These are phyloP conservation scores for Aspergillus bombycis DNA, from an alignment of 2,329 filamentous ascomycete species.

Conservation along the genomic window DNA sequence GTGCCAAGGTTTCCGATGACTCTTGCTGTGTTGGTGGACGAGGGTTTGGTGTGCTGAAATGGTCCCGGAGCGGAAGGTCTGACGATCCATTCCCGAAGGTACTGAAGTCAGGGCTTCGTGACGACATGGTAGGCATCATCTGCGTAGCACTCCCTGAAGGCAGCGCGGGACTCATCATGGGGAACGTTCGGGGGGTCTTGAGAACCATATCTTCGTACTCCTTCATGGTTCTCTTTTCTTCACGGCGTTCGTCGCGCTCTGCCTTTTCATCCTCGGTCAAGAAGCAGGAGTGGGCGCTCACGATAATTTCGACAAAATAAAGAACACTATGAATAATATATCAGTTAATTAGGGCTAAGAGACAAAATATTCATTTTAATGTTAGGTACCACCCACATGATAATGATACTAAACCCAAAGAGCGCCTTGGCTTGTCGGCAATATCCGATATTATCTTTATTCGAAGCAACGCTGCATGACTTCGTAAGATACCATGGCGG, in stretches of 20 bases:
- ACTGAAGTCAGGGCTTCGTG: conserved; percentile 47
- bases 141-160: conserved; percentile 20
- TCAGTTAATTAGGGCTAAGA: conserved; percentile 16
- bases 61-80: conserved; percentile 46
- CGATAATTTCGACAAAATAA: conserved; percentile 52
- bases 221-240: conserved; percentile 42
- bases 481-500: conserved; percentile 68
- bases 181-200: conserved; percentile 41
- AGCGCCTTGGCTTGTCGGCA: conserved; percentile 63
- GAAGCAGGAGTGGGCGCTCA: conserved; percentile 54
- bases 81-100: conserved; percentile 39
- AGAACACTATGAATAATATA: conserved; percentile 44
- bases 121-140: conserved; percentile 44
- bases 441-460: conserved; percentile 53
- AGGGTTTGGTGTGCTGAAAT: conserved; percentile 30
- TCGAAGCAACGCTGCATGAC: conserved; percentile 56
- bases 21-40: conserved; percentile 26
- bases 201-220: conserved; percentile 46
- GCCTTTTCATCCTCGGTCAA: conserved; percentile 43
- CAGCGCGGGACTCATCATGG: conserved; percentile 32
- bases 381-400: conserved; percentile 53
- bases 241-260: conserved; percentile 35
- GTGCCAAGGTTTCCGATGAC: conserved; percentile 20
- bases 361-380: neutral
- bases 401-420: conserved; percentile 60